phyloP scores from a whole-genome alignment of 345 rosid species.

The Citrus cavaleriei region DNA sequence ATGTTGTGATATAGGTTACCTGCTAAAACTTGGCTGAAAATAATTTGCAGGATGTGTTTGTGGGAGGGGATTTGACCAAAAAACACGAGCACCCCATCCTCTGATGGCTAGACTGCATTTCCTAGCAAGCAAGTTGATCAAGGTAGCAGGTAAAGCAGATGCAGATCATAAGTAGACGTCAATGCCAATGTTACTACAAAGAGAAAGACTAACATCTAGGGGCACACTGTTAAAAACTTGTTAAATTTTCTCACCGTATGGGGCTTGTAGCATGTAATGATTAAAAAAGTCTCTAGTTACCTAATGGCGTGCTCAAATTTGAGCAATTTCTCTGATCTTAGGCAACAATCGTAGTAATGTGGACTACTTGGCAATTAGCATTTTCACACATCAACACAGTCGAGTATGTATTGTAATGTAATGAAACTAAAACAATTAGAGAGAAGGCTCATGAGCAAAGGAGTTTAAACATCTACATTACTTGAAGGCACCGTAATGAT shows the following conservation, averaged over 20 bases:
- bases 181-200: background rate
- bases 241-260: background rate
- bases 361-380: background rate
- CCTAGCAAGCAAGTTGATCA: constrained; percentile 62
- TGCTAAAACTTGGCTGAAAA: constrained; percentile 8
- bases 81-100: constrained; percentile 67
- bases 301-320: constrained; percentile 9
- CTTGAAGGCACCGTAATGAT: background rate
- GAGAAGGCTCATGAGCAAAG: background rate
- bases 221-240: background rate
- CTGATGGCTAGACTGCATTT: constrained; percentile 77
- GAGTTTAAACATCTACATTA: background rate
- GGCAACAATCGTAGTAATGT: background rate
- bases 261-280: background rate
- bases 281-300: background rate
- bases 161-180: constrained; percentile 3
- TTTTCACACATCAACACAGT: background rate
- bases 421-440: background rate
- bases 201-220: constrained; percentile 4
- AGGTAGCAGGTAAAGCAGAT: constrained; percentile 10
- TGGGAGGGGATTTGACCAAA: constrained; percentile 78
- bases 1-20: background rate
- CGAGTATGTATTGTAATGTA: background rate
- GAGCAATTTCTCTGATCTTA: constrained; percentile 16
- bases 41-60: constrained; percentile 73